Conservation (phyloP, 345 rosid species). For the Linum trigynum region DNA sequence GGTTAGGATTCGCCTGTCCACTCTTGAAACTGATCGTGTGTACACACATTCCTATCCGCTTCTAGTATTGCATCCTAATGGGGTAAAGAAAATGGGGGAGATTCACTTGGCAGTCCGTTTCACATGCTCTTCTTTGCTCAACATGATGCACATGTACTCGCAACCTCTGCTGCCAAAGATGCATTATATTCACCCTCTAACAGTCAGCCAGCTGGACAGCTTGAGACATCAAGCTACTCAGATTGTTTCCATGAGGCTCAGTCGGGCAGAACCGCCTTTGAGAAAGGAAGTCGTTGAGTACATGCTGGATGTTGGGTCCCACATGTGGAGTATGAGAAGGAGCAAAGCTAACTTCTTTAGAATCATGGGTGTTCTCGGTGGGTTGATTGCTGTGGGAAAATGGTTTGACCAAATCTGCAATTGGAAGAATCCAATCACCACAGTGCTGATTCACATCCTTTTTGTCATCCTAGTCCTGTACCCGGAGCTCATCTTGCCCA, state of each 20-base stretch:
- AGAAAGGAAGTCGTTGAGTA: conserved; percentile 80
- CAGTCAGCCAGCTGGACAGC: conserved; percentile 58
- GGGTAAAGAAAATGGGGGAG: conserved; percentile 83
- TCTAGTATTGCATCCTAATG: conserved; percentile 57
- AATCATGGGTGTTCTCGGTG: conserved; percentile 65
- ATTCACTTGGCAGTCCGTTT: conserved; percentile 83
- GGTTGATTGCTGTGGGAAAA: conserved; percentile 51
- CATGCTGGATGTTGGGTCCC: conserved; percentile 88
- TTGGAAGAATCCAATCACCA: conserved; percentile 86
- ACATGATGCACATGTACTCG: conserved; percentile 85
- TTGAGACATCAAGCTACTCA: conserved; percentile 83
- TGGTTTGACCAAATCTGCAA: conserved; percentile 75
- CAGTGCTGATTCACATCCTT: conserved; percentile 61
- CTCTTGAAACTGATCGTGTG: conserved; percentile 74
- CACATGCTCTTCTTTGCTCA: conserved; percentile 71
- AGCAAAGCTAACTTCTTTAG: conserved; percentile 89
- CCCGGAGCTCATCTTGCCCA: conserved; percentile 82
- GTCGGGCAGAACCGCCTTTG: conserved; percentile 84
- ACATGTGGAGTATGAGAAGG: conserved; percentile 87
- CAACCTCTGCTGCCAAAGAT: conserved; percentile 89
- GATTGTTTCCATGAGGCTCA: conserved; percentile 69
- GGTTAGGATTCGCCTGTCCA: conserved; percentile 82
- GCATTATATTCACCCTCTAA: conserved; percentile 80
- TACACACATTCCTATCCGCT: conserved; percentile 89
- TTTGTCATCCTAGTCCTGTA: conserved; percentile 80